A percentile compares a stretch with the other conserved stretches of the same genome.
Conservation (phyloP, 306 rosid genomes). For the Cicer yamashitae region DNA sequence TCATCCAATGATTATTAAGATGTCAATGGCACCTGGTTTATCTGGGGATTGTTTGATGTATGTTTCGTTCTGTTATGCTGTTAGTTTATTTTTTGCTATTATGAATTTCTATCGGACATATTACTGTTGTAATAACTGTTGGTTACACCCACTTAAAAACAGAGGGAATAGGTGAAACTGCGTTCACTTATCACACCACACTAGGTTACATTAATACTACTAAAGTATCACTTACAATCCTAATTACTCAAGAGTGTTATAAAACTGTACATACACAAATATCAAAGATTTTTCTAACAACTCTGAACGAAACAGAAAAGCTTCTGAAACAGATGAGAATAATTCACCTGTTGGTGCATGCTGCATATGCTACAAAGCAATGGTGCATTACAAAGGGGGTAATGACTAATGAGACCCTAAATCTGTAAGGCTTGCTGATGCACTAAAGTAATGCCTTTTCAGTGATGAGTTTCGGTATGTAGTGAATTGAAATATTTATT, state of each 20-base stretch:
- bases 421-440: not conserved
- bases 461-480: not conserved
- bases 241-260: not conserved
- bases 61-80: constrained; percentile 24
- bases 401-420: not conserved
- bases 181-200: not conserved
- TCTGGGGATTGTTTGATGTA: constrained; percentile 6
- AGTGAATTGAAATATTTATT: not conserved
- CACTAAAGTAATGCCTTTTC: not conserved
- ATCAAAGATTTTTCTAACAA: not conserved
- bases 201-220: not conserved
- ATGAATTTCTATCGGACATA: not conserved
- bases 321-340: not conserved
- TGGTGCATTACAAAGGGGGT: not conserved
- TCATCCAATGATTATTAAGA: constrained; percentile 21
- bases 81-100: constrained; percentile 17
- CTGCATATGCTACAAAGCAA: not conserved
- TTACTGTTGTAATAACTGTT: not conserved
- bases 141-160: constrained; percentile 19
- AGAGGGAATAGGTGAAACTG: constrained; percentile 1
- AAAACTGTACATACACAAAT: not conserved
- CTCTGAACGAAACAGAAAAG: not conserved
- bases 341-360: not conserved
- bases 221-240: not conserved
- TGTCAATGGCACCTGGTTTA: not conserved